A percentile compares a stretch with the other conserved stretches of the same genome.
phyloP scores from a whole-genome alignment of 768 basidiomycete species.

The Tricholomella constricta region DNA sequence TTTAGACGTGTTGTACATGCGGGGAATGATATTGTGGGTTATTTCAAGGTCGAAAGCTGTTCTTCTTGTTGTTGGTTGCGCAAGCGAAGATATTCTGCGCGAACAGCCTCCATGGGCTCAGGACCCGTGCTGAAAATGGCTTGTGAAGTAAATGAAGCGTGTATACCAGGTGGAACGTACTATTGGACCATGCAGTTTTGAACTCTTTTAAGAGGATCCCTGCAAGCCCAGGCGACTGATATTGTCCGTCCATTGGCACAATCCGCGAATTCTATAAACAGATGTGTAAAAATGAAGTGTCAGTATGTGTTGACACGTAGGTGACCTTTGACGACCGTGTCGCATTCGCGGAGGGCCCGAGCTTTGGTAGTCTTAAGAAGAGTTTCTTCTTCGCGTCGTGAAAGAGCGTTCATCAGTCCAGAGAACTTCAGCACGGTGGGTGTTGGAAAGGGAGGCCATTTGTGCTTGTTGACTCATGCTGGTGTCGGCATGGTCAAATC shows the following conservation, averaged over 20 bases:
- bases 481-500: not conserved
- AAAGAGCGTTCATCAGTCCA: conserved; percentile 73
- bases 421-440: not conserved
- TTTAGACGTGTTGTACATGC: not conserved
- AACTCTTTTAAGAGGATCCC: conserved; percentile 62
- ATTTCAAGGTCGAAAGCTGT: conserved; percentile 4
- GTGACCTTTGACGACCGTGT: conserved; percentile 71
- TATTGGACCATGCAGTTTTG: conserved; percentile 81
- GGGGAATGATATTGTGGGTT: not conserved
- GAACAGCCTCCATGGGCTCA: conserved; percentile 71
- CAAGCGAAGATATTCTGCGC: conserved; percentile 71
- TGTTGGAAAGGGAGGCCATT: not conserved
- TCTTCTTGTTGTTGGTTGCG: conserved; percentile 44
- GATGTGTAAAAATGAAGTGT: not conserved
- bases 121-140: conserved; percentile 60
- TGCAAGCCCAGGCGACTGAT: conserved; percentile 86
- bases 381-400: conserved; percentile 85
- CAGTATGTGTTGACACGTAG: not conserved
- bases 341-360: conserved; percentile 77
- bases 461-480: not conserved
- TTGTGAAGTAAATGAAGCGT: not conserved
- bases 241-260: conserved; percentile 81
- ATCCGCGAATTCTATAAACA: conserved; percentile 71
- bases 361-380: conserved; percentile 82
- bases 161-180: conserved; percentile 45